phyloP scores from a whole-genome alignment of 228 moss, liverwort and hornwort species.

The Sphagnum magellanicum region DNA sequence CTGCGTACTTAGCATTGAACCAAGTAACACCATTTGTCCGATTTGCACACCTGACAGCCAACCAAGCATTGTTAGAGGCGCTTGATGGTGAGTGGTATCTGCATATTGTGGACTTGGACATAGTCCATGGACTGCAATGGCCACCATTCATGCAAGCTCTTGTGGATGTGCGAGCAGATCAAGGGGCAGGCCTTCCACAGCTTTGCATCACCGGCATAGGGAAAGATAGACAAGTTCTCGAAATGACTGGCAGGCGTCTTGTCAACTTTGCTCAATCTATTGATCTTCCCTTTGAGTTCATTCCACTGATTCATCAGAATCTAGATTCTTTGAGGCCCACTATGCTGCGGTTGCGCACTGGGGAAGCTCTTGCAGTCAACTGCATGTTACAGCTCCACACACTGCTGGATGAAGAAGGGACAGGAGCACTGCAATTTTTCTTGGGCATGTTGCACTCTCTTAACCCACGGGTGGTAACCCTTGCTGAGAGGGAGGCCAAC shows the following conservation, averaged over 20 bases:
- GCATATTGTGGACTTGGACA: slow-evolving; percentile 83
- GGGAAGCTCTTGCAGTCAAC: slow-evolving; percentile 75
- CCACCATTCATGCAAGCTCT: slow-evolving; percentile 88
- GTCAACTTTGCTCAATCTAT: slow-evolving; percentile 72
- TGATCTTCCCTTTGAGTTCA: slow-evolving; percentile 65
- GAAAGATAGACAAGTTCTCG: slow-evolving; percentile 40
- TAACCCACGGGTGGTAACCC: slow-evolving; percentile 59
- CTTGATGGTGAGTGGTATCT: slow-evolving; percentile 70
- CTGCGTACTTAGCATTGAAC: slow-evolving; percentile 77
- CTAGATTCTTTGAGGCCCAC: slow-evolving; percentile 37
- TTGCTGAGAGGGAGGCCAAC: slow-evolving; percentile 80
- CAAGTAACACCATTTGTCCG: slow-evolving; percentile 89
- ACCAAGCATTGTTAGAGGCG: slow-evolving; percentile 89
- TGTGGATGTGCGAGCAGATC: slow-evolving; percentile 58
- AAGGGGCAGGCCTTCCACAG: slow-evolving; percentile 48
- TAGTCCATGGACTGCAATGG: slow-evolving; percentile 94
- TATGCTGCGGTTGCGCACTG: slow-evolving; percentile 55
- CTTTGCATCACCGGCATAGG: slow-evolving; percentile 77
- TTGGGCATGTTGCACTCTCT: slow-evolving; percentile 51
- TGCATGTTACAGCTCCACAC: slow-evolving; percentile 81
- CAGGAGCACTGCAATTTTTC: slow-evolving; percentile 52
- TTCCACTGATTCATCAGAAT: slow-evolving; percentile 38
- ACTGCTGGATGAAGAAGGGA: slow-evolving; percentile 46
- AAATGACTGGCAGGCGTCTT: slow-evolving; percentile 64
- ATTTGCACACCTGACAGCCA: slow-evolving; percentile 85